Base-by-base conservation (phyloP, 2,329 filamentous ascomycete species). In the Talaromyces funiculosus region DNA sequence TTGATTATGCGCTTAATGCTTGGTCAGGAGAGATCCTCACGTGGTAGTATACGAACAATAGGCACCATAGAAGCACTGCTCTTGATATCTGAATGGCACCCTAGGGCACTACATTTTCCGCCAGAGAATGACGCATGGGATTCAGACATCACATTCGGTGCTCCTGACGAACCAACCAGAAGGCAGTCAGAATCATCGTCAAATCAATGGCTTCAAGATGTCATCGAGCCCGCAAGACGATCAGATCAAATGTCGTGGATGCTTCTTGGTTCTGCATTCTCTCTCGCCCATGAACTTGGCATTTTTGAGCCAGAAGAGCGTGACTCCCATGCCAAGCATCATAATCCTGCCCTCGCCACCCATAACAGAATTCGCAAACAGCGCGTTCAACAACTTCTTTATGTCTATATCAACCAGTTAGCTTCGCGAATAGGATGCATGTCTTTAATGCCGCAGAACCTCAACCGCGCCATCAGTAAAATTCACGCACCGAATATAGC, bases 171-270 rank as follows among this genome's bases (percentile, higher is more conserved):
- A 73, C 6, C 69, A 69, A 2, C 71, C 72, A n/a, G 73, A 74
- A 10, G 63, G 67, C 4, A 71, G 71, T 51, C 65, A 69, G 14
- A 65, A 68, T 66, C 71, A 1, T 69, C 70, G 16, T 67, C 75
- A 2, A 76, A 72, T 60, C 67, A 75, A 45, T 82, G 81, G 79
- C 72, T 78, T 2, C 75, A 81, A 56, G 81, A 82, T 64, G 80
- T 83, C 0, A 77, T 82, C 18, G 76, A 81, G 40, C 80, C 80
- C 0, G 78, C 80, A 1, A 79, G 77, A 60, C 73, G 79, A 42
- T 82, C 79, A 0, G 81, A 83, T 64, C 75, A 80, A 1, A 84
- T 84, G 81, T 83, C 81, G 1, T 84, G 82, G 81, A 84, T 83
- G 77, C 65, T 83, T 31, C 74, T 84, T 49, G 81, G 81, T 16